Conservation (phyloP, 2,329 filamentous ascomycete species). For the Nemania sp. region DNA sequence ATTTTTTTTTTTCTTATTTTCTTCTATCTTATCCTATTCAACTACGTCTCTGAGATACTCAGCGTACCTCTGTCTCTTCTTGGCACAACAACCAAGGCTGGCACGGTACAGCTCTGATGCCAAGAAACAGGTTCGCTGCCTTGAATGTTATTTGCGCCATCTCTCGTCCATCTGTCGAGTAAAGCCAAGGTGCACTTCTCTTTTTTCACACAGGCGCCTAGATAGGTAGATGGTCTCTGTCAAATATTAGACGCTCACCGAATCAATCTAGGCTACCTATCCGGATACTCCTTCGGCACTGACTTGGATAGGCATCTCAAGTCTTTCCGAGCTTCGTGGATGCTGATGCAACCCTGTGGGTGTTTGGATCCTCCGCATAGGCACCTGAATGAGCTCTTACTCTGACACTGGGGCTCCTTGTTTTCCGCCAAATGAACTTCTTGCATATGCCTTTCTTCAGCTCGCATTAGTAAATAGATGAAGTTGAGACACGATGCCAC, state of each 20-base stretch:
- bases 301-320: neutral
- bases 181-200: neutral
- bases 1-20: neutral
- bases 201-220: neutral
- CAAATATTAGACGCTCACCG: neutral
- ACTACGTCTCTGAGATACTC: neutral
- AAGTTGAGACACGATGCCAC: conserved; percentile 32
- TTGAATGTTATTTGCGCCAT: neutral
- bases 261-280: neutral
- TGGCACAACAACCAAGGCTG: conserved; percentile 3
- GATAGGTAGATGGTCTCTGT: conserved; percentile 1
- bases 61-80: neutral
- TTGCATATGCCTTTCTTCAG: conserved; percentile 2
- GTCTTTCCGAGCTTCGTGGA: conserved; percentile 2
- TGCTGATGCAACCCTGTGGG: neutral
- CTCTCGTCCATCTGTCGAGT: neutral
- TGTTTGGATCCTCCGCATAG: neutral
- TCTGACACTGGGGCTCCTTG: neutral
- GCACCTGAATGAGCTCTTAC: neutral
- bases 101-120: neutral
- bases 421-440: neutral
- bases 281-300: neutral
- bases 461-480: neutral
- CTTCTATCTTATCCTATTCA: neutral
- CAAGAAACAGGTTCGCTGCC: neutral